Evolutionary conservation across 176 grass and related monocot genomes (phyloP), one percentile per base, ranked within the genome.

Genomic region (Oryza nivara): DNA sequence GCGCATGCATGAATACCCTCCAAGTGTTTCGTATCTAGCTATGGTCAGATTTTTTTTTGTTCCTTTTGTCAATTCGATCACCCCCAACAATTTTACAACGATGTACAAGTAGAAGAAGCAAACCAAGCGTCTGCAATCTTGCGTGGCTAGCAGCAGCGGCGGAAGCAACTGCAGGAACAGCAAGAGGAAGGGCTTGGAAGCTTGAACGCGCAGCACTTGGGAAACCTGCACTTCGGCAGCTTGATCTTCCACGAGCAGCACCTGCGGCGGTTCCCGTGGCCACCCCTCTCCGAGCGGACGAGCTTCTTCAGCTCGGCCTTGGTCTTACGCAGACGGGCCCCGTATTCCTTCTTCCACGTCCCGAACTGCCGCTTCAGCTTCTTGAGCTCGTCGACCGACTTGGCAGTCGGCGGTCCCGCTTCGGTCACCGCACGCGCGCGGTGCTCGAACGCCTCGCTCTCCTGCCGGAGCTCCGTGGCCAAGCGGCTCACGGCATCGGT

Each of bases 281-380:
- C 44, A 17, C 54, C 6, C 79, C 74, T 86, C 67, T 94, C 80
- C 3, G 54, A 45, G 16, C 81, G 73, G 3, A 45, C 22, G 1
- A 70, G 72, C 72, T 44, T 89, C 56, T 66, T 89, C 17, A 89
- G 83, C 54, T 90, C 70, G 28, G 75, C 80, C 22, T 88, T 88
- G 2, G 86, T 46, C 54, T 88, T 82, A 6, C n/a, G 63, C 14
- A 91, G 75, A 13, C 70, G 75, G 4, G 67, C 60, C 49, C 77
- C 87, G 22, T 88, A 91, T 34, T 89, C 89, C 76, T 91, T 88
- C 48, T 76, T 91, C 89, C 92, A 94, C 5, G 89, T 35, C 17
- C 36, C 58, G 54, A 86, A 94, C 79, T 77, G 80, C 17, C 65
- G 80, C 79, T 74, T 81, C 28, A 91, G 73, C 12, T 49, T 78